These are phyloP conservation scores for Priceomyces haplophilus DNA, from an alignment of 805 yeast species.

Conservation along the genomic window DNA sequence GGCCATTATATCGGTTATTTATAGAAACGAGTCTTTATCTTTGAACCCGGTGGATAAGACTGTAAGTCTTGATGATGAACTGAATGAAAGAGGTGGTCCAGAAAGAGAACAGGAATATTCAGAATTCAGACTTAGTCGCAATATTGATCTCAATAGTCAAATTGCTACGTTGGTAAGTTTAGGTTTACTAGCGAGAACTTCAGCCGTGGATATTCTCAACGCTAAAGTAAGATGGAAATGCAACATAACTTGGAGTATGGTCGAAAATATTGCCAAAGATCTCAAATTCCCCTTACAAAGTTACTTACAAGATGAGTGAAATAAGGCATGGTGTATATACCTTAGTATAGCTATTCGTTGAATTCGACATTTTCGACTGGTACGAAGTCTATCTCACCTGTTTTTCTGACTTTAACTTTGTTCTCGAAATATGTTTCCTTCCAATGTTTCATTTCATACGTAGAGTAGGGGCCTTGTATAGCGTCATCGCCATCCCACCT, in stretches of 20 bases:
- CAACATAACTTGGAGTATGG: conserved; percentile 65
- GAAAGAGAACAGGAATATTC: conserved; percentile 31
- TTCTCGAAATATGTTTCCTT: conserved; percentile 45
- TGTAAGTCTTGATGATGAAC: conserved; percentile 23
- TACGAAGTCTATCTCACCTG: conserved; percentile 21
- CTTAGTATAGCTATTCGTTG: conserved; percentile 4
- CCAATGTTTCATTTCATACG: conserved; percentile 58
- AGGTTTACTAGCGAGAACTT: conserved; percentile 46
- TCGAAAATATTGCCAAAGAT: conserved; percentile 58
- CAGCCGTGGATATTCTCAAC: conserved; percentile 53
- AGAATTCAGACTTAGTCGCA: conserved; percentile 36
- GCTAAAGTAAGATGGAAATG: conserved; percentile 76
- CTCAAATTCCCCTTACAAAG: conserved; percentile 64
- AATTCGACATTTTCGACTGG: conserved; percentile 24
- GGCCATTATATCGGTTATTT: conserved; percentile 75
- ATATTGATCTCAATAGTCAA: conserved; percentile 51
- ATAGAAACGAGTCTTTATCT: conserved; percentile 37
- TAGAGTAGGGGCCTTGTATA: conserved; percentile 49
- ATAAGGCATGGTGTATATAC: not conserved
- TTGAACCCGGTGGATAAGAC: conserved; percentile 23
- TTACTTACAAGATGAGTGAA: conserved; percentile 38
- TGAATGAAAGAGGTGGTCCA: conserved; percentile 34
- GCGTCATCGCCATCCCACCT: conserved; percentile 37
- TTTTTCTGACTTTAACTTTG: conserved; percentile 40
- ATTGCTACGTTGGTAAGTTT: conserved; percentile 58